Percentiles rank a stretch among this genome's conserved stretches.
These are phyloP conservation scores for Pestalotiopsis fici DNA, from an alignment of 2,329 filamentous ascomycete species.

Conservation along the genomic window DNA sequence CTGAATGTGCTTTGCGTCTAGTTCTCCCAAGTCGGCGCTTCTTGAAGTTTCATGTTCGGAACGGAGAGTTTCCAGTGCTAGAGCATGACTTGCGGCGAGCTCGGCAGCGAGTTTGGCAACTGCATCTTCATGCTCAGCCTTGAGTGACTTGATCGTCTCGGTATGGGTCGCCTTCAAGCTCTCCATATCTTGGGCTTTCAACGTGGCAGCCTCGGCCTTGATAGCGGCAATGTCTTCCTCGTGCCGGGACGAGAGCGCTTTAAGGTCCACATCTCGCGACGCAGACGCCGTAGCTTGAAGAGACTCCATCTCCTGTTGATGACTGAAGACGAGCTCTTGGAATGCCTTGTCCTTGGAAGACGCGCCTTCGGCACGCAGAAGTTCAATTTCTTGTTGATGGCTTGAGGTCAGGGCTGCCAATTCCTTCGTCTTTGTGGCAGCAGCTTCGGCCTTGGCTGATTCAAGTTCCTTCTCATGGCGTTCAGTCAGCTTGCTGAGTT, in stretches of 20 bases:
- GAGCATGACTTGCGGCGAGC: conserved; percentile 11
- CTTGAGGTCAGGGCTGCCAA: conserved; percentile 4
- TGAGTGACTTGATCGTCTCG: conserved; percentile 14
- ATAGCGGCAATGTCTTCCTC: conserved; percentile 13
- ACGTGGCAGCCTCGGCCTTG: conserved; percentile 9
- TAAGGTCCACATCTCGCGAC: conserved; percentile 9
- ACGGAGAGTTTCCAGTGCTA: conserved; percentile 18
- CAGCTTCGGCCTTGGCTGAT: conserved; percentile 6
- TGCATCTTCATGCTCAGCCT: conserved; percentile 15
- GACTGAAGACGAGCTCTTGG: conserved; percentile 19
- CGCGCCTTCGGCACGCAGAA: conserved; percentile 10
- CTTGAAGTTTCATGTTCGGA: conserved; percentile 18
- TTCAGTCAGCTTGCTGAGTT: conserved; percentile 14
- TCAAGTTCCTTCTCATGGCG: conserved; percentile 11
- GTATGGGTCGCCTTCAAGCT: conserved; percentile 20
- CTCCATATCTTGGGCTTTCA: conserved; percentile 16
- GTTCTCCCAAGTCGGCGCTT: conserved; percentile 16
- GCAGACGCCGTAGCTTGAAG: conserved; percentile 10
- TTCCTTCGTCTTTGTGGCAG: conserved; percentile 13
- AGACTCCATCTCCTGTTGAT: conserved; percentile 14
- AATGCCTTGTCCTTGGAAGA: conserved; percentile 16
- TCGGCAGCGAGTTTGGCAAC: conserved; percentile 17
- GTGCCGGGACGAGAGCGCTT: conserved; percentile 1
- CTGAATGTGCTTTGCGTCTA: conserved; percentile 17
- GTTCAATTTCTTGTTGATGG: conserved; percentile 11